Evolutionary conservation across 768 basidiomycete genomes (phyloP).

Genomic region (Leucocoprinus birnbaumii): DNA sequence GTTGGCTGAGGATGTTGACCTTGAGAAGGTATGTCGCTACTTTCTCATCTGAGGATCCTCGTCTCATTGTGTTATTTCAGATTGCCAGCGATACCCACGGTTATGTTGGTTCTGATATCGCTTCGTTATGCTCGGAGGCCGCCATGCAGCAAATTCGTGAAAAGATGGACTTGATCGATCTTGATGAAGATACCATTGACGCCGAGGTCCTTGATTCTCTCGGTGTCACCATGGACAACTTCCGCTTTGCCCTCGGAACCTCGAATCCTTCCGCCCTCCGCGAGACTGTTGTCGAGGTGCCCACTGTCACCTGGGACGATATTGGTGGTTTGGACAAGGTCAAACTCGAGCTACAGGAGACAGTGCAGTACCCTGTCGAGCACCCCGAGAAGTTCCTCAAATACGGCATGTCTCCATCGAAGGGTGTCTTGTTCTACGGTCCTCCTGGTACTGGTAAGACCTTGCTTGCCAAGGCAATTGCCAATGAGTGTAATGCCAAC

Average conservation of each 20-base stretch:
- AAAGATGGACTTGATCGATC: slow-evolving; percentile 98
- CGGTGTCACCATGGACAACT: slow-evolving; percentile 99
- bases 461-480: slow-evolving; percentile 96
- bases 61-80: slow-evolving; percentile 32
- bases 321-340: slow-evolving; percentile 99
- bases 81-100: slow-evolving; percentile 99
- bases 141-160: slow-evolving; percentile 99
- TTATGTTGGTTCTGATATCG: slow-evolving; percentile 98
- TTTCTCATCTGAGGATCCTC: background rate
- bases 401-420: slow-evolving; percentile 99
- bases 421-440: slow-evolving; percentile 99
- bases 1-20: slow-evolving; percentile 91
- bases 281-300: slow-evolving; percentile 99
- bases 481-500: slow-evolving; percentile 99
- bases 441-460: slow-evolving; percentile 99
- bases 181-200: slow-evolving; percentile 98
- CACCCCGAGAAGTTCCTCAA: slow-evolving; percentile 99
- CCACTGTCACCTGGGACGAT: slow-evolving; percentile 98
- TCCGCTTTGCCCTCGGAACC: slow-evolving; percentile 96
- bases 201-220: slow-evolving; percentile 98
- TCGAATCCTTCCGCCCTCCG: slow-evolving; percentile 98
- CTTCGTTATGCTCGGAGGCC: slow-evolving; percentile 96
- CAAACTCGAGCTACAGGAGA: slow-evolving; percentile 98
- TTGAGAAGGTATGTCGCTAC: slow-evolving; percentile 70
- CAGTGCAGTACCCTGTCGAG: slow-evolving; percentile 99